phyloP scores from a whole-genome alignment of 2,329 filamentous ascomycete species.

The Paraphoma sp. region DNA sequence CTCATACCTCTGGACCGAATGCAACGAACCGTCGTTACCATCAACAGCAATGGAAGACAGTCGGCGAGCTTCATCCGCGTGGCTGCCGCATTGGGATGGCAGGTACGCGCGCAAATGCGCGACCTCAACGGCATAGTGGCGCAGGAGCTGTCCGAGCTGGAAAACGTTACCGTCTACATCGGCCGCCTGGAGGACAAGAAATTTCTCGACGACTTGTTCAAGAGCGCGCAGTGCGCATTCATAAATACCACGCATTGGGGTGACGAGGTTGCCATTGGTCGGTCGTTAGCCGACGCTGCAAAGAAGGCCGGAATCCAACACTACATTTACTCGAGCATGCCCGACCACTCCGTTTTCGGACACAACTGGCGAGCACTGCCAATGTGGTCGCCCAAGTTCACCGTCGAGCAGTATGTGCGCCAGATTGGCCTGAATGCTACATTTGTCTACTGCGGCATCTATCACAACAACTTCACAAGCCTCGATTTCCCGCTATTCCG shows the following conservation, averaged over 20 bases:
- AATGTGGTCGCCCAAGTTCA: conserved; percentile 90
- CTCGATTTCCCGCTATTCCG: conserved; percentile 92
- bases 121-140: conserved; percentile 88
- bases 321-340: conserved; percentile 97
- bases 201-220: conserved; percentile 80
- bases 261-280: conserved; percentile 89
- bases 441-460: conserved; percentile 95
- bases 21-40: conserved; percentile 78
- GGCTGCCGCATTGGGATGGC: conserved; percentile 90
- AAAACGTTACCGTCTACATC: conserved; percentile 78
- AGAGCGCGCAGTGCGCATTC: conserved; percentile 85
- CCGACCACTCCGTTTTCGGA: conserved; percentile 85
- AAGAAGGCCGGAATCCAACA: conserved; percentile 85
- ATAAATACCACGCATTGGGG: conserved; percentile 98
- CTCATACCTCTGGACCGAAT: conserved; percentile 32
- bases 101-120: conserved; percentile 89
- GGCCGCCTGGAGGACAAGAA: conserved; percentile 73
- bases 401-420: conserved; percentile 88
- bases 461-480: conserved; percentile 99
- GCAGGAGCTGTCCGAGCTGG: conserved; percentile 80
- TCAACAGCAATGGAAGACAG: conserved; percentile 95
- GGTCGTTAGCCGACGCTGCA: conserved; percentile 86
- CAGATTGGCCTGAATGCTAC: conserved; percentile 84
- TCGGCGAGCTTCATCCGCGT: conserved; percentile 94
- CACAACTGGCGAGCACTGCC: conserved; percentile 81